Percentiles rank a stretch among this genome's conserved stretches.
phyloP scores from a whole-genome alignment of 2,329 filamentous ascomycete species.

The Seiridium unicorne region DNA sequence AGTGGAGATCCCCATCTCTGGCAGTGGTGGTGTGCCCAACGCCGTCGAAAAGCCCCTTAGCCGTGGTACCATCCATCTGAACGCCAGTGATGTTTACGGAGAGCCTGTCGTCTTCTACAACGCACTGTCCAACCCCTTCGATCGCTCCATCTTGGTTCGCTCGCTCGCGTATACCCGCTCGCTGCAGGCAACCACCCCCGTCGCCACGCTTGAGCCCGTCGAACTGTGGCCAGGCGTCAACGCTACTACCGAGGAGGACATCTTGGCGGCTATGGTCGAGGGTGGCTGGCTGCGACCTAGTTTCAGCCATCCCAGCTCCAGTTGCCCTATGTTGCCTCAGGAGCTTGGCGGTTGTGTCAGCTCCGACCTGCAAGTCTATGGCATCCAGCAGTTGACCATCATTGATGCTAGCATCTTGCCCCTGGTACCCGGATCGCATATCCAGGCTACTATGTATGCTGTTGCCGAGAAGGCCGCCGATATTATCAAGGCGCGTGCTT shows the following conservation, averaged over 20 bases:
- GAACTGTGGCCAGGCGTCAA: constrained; percentile 31
- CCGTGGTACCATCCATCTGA: constrained; percentile 53
- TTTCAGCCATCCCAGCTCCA: constrained; percentile 23
- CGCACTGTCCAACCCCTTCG: constrained; percentile 45
- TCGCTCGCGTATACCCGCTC: constrained; percentile 35
- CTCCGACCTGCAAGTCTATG: constrained; percentile 29
- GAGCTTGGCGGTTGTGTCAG: constrained; percentile 33
- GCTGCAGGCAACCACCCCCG: constrained; percentile 26
- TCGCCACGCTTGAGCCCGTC: constrained; percentile 29
- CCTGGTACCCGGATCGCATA: constrained; percentile 28
- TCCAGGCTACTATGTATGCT: constrained; percentile 26
- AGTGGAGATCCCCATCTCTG: constrained; percentile 2
- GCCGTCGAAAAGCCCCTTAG: constrained; percentile 39
- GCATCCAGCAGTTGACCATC: constrained; percentile 30
- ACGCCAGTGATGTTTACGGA: constrained; percentile 40
- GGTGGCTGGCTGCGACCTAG: constrained; percentile 19
- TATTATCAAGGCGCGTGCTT: constrained; percentile 19
- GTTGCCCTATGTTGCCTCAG: constrained; percentile 29
- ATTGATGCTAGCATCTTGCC: constrained; percentile 34
- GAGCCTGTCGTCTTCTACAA: constrained; percentile 46
- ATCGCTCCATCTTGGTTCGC: constrained; percentile 43
- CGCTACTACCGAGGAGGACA: constrained; percentile 23
- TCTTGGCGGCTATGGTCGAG: constrained; percentile 21
- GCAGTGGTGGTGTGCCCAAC: constrained; percentile 12
- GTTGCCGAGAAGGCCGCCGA: constrained; percentile 29